Evolutionary conservation across 805 yeast species (phyloP), one percentile per base, ranked within the genome.

Genomic region (Naumovozyma baii): DNA sequence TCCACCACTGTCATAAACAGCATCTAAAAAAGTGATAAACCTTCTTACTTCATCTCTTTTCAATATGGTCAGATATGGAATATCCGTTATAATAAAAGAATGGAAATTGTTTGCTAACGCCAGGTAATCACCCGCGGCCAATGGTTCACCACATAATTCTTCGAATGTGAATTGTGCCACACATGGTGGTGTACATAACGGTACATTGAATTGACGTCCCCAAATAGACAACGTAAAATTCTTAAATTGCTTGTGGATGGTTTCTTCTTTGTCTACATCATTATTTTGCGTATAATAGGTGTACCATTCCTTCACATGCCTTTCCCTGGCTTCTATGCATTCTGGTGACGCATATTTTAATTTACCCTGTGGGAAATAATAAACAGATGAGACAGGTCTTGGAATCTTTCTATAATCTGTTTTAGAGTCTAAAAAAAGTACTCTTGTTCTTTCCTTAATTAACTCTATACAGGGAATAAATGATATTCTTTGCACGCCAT

Each of bases 61-160:
- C 49, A 80, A 72, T 10, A 82, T 70, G 16, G 94, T 77, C 53
- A 92, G 63, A 45, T 79, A 79, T 9, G 98, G 98, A 33, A 92
- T 87, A 56, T 92, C 97, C 0, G 96, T 86, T 35, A 92, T 72
- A n/a, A 92, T 78, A 48, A 87, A 81, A 5, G 87, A 74, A 39
- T 75, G 73, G 66, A 79, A 92, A 12, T 78, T 66, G 4, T 73
- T 70, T 9, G 96, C 95, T 45, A 92, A 64, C 16, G 86, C 78
- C 33, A 92, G 70, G 55, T 92, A 92, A 60, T 92, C 98, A 8
- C 96, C 97, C 0, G 97, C 96, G 14, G 95, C 87, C 45, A 85
- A 63, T 9, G 94, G 90, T 44, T 70, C 65, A 1, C 94, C 96
- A 59, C 97, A 92, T 26, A 92, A 66, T 57, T 92, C 80, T 36